Evolutionary conservation across 1,284 basidiomycete genomes (phyloP).

Genomic region (Apiotrichum porosum): DNA sequence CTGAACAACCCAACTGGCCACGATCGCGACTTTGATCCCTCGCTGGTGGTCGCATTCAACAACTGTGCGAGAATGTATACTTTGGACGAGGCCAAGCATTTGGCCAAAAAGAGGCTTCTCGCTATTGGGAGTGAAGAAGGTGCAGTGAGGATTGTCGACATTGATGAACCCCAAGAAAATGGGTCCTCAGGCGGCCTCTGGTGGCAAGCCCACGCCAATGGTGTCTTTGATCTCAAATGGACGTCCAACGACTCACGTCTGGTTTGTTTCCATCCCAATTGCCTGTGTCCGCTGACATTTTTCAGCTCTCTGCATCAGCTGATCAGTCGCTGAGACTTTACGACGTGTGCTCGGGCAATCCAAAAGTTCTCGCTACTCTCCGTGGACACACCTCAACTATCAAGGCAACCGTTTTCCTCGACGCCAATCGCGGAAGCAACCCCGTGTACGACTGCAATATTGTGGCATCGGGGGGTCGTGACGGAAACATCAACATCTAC

Average conservation of each 20-base stretch:
- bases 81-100: slow-evolving; percentile 15
- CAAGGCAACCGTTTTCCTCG: slow-evolving; percentile 41
- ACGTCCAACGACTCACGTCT: slow-evolving; percentile 56
- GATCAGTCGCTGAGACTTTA: slow-evolving; percentile 41
- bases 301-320: slow-evolving; percentile 44
- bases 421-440: slow-evolving; percentile 23
- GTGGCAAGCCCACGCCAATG: slow-evolving; percentile 62
- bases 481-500: slow-evolving; percentile 49
- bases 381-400: slow-evolving; percentile 45
- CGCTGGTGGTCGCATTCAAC: slow-evolving; percentile 35
- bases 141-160: slow-evolving; percentile 35
- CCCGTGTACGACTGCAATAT: slow-evolving; percentile 20
- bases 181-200: slow-evolving; percentile 30
- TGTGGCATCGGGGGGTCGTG: slow-evolving; percentile 43
- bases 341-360: slow-evolving; percentile 27
- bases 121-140: slow-evolving; percentile 44
- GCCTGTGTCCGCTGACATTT: background rate
- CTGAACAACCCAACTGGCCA: slow-evolving; percentile 28
- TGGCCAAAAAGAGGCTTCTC: slow-evolving; percentile 25
- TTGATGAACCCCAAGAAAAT: slow-evolving; percentile 31
- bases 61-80: slow-evolving; percentile 25
- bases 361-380: slow-evolving; percentile 30
- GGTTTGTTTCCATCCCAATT: slow-evolving; percentile 18
- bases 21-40: slow-evolving; percentile 36
- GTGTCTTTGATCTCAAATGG: slow-evolving; percentile 75